phyloP scores from a whole-genome alignment of 2,329 filamentous ascomycete genomes.

The Diplodia seriata region DNA sequence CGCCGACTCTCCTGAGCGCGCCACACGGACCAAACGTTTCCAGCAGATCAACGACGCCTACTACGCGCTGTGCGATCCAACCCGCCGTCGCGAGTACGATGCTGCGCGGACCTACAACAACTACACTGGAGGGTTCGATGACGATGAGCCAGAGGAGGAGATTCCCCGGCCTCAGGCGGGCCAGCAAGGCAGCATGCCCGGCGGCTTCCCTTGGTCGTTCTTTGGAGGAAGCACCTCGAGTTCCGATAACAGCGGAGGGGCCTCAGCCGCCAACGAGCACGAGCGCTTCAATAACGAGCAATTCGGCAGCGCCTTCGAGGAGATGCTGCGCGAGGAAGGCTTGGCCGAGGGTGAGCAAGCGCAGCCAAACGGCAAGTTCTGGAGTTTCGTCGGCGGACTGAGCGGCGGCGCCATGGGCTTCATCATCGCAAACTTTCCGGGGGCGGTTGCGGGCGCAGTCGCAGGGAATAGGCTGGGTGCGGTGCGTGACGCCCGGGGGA shows the following conservation, averaged over 20 bases:
- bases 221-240: constrained; percentile 54
- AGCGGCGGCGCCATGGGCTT: constrained; percentile 92
- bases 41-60: constrained; percentile 93
- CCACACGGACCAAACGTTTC: constrained; percentile 82
- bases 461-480: constrained; percentile 92
- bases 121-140: constrained; percentile 51
- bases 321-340: constrained; percentile 61
- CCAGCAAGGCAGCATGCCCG: constrained; percentile 29
- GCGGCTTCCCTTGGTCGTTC: constrained; percentile 79
- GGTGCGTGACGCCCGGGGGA: constrained; percentile 86
- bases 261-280: constrained; percentile 53
- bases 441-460: constrained; percentile 85
- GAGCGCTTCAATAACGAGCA: constrained; percentile 74
- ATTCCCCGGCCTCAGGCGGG: constrained; percentile 46
- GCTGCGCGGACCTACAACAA: constrained; percentile 67
- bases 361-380: constrained; percentile 75
- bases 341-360: constrained; percentile 74
- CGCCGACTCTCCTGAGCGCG: constrained; percentile 80
- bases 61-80: constrained; percentile 83
- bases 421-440: constrained; percentile 91
- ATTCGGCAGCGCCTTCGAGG: constrained; percentile 73
- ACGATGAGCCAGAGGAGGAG: constrained; percentile 59
- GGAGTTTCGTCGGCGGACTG: constrained; percentile 82
- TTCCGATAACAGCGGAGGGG: constrained; percentile 34
- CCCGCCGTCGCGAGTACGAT: constrained; percentile 84